Conservation (phyloP, 2,329 filamentous ascomycete genomes). For the Cladosporium cucumerinum region DNA sequence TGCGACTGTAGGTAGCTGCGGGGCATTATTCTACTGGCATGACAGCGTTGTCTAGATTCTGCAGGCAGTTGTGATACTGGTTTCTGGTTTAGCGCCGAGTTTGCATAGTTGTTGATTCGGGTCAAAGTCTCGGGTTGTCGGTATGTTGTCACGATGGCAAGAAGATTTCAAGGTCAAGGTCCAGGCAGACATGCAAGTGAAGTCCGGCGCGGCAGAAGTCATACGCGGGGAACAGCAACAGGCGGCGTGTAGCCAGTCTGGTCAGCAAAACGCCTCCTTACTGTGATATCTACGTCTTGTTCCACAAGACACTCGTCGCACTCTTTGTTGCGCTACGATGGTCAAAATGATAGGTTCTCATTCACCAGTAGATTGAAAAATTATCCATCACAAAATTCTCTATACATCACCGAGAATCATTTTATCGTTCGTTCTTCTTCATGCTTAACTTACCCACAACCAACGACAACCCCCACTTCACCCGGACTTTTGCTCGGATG, state of each 20-base stretch:
- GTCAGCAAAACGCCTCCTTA: background rate
- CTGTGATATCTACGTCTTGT: background rate
- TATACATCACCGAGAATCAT: background rate
- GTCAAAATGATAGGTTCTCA: no score
- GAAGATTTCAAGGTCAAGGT: background rate
- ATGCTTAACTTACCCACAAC: background rate
- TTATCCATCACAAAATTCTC: no score
- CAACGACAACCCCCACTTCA: background rate
- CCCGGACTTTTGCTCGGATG: constrained; percentile 1
- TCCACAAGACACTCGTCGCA: background rate
- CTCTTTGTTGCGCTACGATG: background rate
- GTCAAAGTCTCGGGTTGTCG: background rate
- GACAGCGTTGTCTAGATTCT: background rate
- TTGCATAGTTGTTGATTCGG: background rate
- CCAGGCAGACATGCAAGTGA: background rate
- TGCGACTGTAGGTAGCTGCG: background rate
- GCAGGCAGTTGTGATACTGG: background rate
- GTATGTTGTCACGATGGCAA: background rate
- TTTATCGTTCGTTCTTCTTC: background rate
- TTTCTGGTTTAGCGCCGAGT: background rate
- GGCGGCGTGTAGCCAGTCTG: background rate
- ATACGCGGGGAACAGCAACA: background rate
- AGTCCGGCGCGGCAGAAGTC: background rate
- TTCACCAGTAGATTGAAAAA: background rate
- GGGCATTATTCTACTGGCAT: background rate